phyloP scores from a whole-genome alignment of 345 rosid genomes.

The Rubroshorea leprosula region DNA sequence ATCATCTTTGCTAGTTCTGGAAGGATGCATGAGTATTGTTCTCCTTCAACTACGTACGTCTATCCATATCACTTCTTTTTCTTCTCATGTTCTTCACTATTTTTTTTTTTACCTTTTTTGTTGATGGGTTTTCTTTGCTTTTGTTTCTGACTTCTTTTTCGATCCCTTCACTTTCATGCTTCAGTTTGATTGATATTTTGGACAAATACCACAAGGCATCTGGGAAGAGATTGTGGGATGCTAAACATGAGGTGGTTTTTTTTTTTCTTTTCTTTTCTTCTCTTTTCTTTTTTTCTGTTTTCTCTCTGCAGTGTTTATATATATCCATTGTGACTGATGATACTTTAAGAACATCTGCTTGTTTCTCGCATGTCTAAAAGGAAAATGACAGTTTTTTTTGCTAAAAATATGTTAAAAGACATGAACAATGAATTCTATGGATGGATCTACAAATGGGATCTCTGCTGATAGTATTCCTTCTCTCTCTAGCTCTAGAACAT shows the following conservation, averaged over 20 bases:
- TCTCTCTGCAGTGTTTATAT: too few relatives aligned
- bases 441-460: constrained; percentile 56
- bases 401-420: constrained; percentile 39
- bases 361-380: constrained; percentile 15
- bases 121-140: neutral
- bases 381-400: constrained; percentile 26
- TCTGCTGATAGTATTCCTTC: neutral
- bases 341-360: too few relatives aligned
- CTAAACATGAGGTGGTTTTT: constrained; percentile 80
- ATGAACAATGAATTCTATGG: constrained; percentile 38
- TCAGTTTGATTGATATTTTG: constrained; percentile 63
- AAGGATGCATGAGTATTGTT: constrained; percentile 58
- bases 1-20: constrained; percentile 60
- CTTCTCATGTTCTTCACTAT: neutral
- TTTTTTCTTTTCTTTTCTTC: neutral
- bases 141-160: neutral
- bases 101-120: neutral
- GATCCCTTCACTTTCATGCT: too few relatives aligned
- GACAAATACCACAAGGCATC: constrained; percentile 71
- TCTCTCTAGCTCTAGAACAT: neutral
- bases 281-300: too few relatives aligned
- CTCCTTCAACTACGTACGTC: constrained; percentile 50
- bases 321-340: too few relatives aligned
- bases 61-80: neutral
- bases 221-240: constrained; percentile 88